Evolutionary conservation across 768 basidiomycete genomes (phyloP), one percentile per base, ranked within the genome.

Genomic region (Trametopsis cervina): DNA sequence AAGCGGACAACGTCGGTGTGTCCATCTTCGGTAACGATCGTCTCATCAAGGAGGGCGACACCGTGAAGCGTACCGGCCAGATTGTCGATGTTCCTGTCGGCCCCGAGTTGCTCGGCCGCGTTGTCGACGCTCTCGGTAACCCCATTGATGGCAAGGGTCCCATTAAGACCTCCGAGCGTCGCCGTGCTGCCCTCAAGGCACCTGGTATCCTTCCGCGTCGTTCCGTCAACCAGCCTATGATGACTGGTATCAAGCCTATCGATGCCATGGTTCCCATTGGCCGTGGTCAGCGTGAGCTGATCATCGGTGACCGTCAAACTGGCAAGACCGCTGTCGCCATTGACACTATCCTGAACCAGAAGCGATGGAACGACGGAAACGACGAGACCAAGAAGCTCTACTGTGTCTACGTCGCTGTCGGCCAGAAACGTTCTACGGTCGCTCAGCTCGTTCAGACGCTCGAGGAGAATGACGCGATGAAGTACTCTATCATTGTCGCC

Each of bases 221-320:
- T 65, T 98, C 96, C 67, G 96, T 99, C 76, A 90, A 91, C 78
- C 92, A 97, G 80, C 95, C 96, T 60, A 99, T 99, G 96, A 90
- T 96, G 88, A 99, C 96, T 58, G 96, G 96, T 77, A 85, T 99
- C 67, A 99, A 99, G 78, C 93, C 95, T 66, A 97, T 99, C 69
- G 96, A 99, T 71, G 95, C 96, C 67, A 96, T 99, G 93, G 96
- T 99, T 57, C 96, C 96, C 62, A 99, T 99, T 68, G 96, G 96
- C 67, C 96, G 96, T 85, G 96, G 96, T 54, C 96, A 99, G 76
- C 96, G 96, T 89, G 96, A 99, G 73, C 80, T 99, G 51, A 99
- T 99, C 70, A 99, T 99, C 61, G 96, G 96, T 83, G 96, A 99
- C 66, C 93, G 96, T 85, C 96, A 99, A 67, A 99, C 96, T 53